These are phyloP conservation scores for Plasmopara muralis DNA, from an alignment of 352 stramenopile genomes.

Conservation along the genomic window DNA sequence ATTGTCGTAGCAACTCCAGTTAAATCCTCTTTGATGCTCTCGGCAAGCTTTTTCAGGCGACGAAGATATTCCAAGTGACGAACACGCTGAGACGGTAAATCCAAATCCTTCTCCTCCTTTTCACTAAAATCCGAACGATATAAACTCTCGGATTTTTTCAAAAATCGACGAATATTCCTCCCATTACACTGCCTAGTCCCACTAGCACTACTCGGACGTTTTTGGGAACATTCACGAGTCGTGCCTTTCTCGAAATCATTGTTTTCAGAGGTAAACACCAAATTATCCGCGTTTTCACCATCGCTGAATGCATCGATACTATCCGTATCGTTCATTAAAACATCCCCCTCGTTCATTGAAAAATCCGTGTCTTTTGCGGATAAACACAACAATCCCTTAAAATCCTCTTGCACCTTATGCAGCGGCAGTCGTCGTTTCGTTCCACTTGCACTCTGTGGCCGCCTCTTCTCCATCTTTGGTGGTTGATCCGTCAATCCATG, in stretches of 20 bases:
- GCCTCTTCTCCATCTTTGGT: slow-evolving; percentile 5
- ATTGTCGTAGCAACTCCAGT: slow-evolving; percentile 10
- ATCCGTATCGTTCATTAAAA: slow-evolving; percentile 36
- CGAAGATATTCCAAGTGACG: slow-evolving; percentile 67
- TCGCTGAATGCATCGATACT: slow-evolving; percentile 37
- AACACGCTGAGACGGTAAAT: slow-evolving; percentile 46
- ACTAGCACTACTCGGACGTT: background rate
- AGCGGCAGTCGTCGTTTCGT: slow-evolving; percentile 4
- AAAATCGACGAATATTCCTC: background rate
- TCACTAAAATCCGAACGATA: background rate
- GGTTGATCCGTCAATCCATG: slow-evolving; percentile 17
- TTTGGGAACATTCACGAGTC: background rate
- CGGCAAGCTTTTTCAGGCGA: slow-evolving; percentile 55
- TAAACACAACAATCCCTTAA: slow-evolving; percentile 21
- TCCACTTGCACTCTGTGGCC: slow-evolving; percentile 12
- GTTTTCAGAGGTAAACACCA: background rate
- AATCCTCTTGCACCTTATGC: slow-evolving; percentile 5
- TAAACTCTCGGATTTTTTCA: background rate
- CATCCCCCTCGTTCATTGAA: slow-evolving; percentile 29
- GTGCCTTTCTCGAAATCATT: slow-evolving; percentile 5
- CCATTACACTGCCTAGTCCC: background rate
- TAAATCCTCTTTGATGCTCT: slow-evolving; percentile 60
- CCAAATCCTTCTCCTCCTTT: slow-evolving; percentile 14
- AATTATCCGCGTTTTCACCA: slow-evolving; percentile 5
- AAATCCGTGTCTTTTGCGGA: slow-evolving; percentile 20